A percentile compares a stretch with the other conserved stretches of the same genome.
Evolutionary conservation across 1,284 basidiomycete species (phyloP).

Genomic region (Phylloboletellus chloephorus): DNA sequence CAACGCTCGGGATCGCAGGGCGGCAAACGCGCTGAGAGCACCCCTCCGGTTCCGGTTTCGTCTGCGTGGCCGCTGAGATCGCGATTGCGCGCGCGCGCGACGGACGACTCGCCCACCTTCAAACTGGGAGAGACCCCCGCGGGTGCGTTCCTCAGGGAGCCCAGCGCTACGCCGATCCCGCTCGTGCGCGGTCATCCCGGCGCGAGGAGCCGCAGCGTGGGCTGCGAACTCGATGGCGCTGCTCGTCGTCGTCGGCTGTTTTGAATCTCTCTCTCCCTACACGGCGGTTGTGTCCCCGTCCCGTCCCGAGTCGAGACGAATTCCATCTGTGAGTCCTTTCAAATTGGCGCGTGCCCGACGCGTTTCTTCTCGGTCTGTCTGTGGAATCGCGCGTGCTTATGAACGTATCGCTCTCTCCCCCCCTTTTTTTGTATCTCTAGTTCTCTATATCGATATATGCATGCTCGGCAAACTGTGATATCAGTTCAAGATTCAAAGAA

Average conservation of each 20-base stretch:
- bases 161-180: constrained; percentile 22
- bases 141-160: constrained; percentile 26
- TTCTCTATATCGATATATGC: constrained; percentile 3
- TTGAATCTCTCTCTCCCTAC: constrained; percentile 5
- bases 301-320: background rate
- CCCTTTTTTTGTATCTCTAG: constrained; percentile 20
- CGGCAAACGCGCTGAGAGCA: constrained; percentile 27
- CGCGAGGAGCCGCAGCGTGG: constrained; percentile 26
- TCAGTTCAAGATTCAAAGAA: background rate
- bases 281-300: background rate
- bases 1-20: background rate
- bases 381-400: constrained; percentile 13
- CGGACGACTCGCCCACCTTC: constrained; percentile 13
- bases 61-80: constrained; percentile 20
- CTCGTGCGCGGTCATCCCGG: constrained; percentile 22
- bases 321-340: constrained; percentile 17
- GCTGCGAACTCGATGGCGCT: constrained; percentile 13
- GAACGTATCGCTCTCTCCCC: constrained; percentile 1
- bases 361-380: background rate
- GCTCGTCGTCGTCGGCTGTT: constrained; percentile 13
- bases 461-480: constrained; percentile 10
- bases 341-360: constrained; percentile 1
- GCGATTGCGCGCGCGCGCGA: constrained; percentile 11
- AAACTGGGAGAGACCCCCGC: constrained; percentile 6
- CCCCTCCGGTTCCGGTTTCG: constrained; percentile 25